phyloP scores from a whole-genome alignment of 2,329 filamentous ascomycete genomes.

The Trichoderma semiorbis region DNA sequence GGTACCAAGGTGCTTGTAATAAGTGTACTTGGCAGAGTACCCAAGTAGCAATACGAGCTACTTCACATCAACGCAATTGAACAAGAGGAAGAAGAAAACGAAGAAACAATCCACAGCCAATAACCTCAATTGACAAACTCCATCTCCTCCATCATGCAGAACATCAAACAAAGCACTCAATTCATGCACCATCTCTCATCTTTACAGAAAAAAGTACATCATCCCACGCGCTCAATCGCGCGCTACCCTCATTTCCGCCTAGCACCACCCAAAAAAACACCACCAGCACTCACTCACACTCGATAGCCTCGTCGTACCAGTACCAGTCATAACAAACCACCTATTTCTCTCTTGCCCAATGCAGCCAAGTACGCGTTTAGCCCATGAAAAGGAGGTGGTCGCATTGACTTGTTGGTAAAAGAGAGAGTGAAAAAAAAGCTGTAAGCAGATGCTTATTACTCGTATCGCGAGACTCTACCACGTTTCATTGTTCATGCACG shows the following conservation, averaged over 20 bases:
- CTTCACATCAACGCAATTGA: background rate
- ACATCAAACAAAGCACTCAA: background rate
- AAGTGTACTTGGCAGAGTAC: background rate
- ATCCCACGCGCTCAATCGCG: background rate
- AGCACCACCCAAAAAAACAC: background rate
- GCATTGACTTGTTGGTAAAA: background rate
- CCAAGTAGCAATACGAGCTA: background rate
- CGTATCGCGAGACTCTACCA: background rate
- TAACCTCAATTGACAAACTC: background rate
- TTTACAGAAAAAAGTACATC: background rate
- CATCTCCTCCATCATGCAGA: background rate
- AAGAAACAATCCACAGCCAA: background rate
- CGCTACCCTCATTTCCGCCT: background rate
- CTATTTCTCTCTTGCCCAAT: background rate
- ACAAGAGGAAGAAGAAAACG: background rate
- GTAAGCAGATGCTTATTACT: background rate
- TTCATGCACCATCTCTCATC: background rate
- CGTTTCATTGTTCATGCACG: background rate
- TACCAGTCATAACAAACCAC: background rate
- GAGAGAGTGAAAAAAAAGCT: background rate
- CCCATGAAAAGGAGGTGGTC: background rate
- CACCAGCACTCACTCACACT: background rate
- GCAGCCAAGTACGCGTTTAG: background rate
- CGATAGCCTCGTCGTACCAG: background rate
- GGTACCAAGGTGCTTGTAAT: background rate